phyloP scores from a whole-genome alignment of 2,329 filamentous ascomycete genomes.

The Colletotrichum navitas region DNA sequence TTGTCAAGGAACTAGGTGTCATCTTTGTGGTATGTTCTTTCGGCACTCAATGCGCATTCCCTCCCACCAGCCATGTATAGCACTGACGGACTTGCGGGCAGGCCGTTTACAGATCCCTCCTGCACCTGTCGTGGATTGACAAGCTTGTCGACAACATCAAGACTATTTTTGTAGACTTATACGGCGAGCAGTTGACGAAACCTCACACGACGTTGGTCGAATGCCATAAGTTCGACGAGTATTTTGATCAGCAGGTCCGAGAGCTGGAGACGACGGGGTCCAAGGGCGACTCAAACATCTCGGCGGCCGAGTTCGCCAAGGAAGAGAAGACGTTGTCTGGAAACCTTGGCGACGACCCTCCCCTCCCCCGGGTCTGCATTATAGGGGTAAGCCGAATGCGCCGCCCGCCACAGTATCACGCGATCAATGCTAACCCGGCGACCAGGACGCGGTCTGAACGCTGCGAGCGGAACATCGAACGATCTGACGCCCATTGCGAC shows the following conservation, averaged over 20 bases:
- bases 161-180: conserved; percentile 90
- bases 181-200: conserved; percentile 87
- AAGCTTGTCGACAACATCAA: conserved; percentile 95
- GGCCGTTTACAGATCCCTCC: conserved; percentile 96
- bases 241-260: conserved; percentile 92
- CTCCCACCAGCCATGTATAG: not conserved
- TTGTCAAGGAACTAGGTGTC: conserved; percentile 90
- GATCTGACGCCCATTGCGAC: conserved; percentile 79
- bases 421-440: conserved; percentile 13
- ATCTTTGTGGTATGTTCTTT: conserved; percentile 82
- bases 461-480: conserved; percentile 61
- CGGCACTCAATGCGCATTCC: not conserved
- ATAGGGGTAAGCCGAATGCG: conserved; percentile 38
- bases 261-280: conserved; percentile 76
- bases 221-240: conserved; percentile 86
- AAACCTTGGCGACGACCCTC: conserved; percentile 54
- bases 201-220: conserved; percentile 82
- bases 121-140: conserved; percentile 97
- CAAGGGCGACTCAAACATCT: conserved; percentile 46
- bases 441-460: conserved; percentile 51
- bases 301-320: conserved; percentile 48
- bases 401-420: not conserved
- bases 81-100: conserved; percentile 53
- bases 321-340: conserved; percentile 53
- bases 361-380: conserved; percentile 45